Conservation (phyloP, 2,329 filamentous ascomycete genomes). For the Lachnellula willkommii region DNA sequence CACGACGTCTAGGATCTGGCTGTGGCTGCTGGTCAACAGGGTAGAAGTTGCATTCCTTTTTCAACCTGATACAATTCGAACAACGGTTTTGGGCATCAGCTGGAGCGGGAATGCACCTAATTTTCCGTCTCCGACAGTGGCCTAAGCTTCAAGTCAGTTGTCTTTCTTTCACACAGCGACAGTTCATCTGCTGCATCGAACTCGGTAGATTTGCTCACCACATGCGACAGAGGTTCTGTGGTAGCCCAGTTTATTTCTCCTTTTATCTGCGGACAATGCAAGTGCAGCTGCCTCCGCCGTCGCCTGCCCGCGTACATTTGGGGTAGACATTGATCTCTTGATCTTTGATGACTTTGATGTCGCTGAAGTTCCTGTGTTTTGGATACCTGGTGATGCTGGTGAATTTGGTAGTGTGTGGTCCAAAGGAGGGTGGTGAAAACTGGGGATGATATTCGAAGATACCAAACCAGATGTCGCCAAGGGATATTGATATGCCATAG, state of each 20-base stretch:
- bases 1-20: slow-evolving; percentile 36
- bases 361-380: slow-evolving; percentile 13
- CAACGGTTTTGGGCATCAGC: slow-evolving; percentile 73
- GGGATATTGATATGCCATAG: slow-evolving; percentile 30
- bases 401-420: slow-evolving; percentile 20
- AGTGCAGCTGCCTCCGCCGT: slow-evolving; percentile 30
- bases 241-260: slow-evolving; percentile 89
- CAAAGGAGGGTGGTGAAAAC: slow-evolving; percentile 23
- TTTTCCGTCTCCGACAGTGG: slow-evolving; percentile 89
- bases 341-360: slow-evolving; percentile 26
- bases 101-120: slow-evolving; percentile 75
- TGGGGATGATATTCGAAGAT: slow-evolving; percentile 25
- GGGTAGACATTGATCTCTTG: slow-evolving; percentile 47
- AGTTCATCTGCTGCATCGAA: slow-evolving; percentile 9
- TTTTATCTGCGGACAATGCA: slow-evolving; percentile 51
- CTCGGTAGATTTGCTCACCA: slow-evolving; percentile 56
- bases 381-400: slow-evolving; percentile 18
- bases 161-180: slow-evolving; percentile 2
- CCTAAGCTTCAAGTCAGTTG: slow-evolving; percentile 45
- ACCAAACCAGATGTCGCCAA: slow-evolving; percentile 23
- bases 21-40: slow-evolving; percentile 74
- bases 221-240: slow-evolving; percentile 93
- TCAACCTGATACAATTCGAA: slow-evolving; percentile 86
- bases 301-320: slow-evolving; percentile 41
- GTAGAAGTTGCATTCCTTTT: slow-evolving; percentile 90